Evolutionary conservation across 352 stramenopile species (phyloP), one percentile per base, ranked within the genome.

Genomic region (Halophytophthora polymorphica): DNA sequence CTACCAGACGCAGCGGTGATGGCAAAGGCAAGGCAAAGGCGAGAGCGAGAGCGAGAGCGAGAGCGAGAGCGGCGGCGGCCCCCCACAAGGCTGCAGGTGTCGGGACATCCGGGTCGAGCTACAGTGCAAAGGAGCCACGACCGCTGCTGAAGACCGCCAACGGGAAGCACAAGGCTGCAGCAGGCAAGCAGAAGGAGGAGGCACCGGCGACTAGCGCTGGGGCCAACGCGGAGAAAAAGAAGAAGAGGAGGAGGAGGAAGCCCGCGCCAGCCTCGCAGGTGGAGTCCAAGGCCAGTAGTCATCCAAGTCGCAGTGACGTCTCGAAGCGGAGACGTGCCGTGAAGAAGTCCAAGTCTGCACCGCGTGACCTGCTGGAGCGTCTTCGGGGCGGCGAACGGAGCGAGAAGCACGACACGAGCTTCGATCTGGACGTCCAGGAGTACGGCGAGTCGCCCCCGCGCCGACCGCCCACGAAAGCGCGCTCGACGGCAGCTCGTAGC

Each of bases 121-220:
- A 28, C 18, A 45, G 36, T 8, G 23, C 52, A 28, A 61, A 49
- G 14, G 44, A n/a, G 1, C 28, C 64, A 21, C 51, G 64, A 2
- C 64, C 64, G 11, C 43, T 67, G 28, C 43, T 73, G 25, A 61
- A 52, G 29, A 73, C 64, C 7, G 31, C 51, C 13, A 45, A 64
- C 31, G 58, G 42, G 35, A 59, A 61, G 25, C 31, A 19, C 40
- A 51, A n/a, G 28, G 29, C 49, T 6, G 53, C 39, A 19, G 17
- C 28, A 12, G 65, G 50, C 22, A 53, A 15, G 44, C 8, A 15
- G 2, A 12, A 23, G 10, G 14, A 56, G 11, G 50, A 46, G 6
- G 36, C 17, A n/a, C 31, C 45, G n/a, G 35, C 13, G 17, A 33
- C 23, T 15, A 6, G 15, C 43, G 33, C 45, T 19, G 4, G 13